Conservation (phyloP, 306 rosid species). For the Trifolium subterraneum region DNA sequence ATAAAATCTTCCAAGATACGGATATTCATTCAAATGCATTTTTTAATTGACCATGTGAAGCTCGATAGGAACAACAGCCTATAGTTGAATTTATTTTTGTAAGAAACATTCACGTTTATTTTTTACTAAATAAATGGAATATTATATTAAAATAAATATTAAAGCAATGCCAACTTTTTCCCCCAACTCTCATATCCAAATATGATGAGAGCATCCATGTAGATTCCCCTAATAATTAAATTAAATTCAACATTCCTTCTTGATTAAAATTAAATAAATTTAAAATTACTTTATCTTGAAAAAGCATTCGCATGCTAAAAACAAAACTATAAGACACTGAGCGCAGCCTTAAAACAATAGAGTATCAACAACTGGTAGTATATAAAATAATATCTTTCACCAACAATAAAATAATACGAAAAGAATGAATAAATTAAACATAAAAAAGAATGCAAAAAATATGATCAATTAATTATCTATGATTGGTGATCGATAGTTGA, state of each 20-base stretch:
- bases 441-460: no score
- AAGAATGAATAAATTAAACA: no score
- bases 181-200: neutral
- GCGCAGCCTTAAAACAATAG: no score
- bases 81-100: neutral
- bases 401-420: no score
- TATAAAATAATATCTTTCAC: no score
- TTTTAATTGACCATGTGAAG: neutral
- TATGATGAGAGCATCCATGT: neutral
- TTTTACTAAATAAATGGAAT: neutral
- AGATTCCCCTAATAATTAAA: neutral
- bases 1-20: neutral
- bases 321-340: no score
- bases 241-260: neutral
- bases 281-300: no score
- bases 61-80: neutral
- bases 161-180: neutral
- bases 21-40: neutral
- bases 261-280: no score
- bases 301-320: no score
- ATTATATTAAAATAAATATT: neutral
- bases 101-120: neutral
- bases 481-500: no score
- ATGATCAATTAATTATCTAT: no score
- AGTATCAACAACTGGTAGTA: no score